A percentile compares a stretch with the other conserved stretches of the same genome.
These are phyloP conservation scores for Fonsecaea multimorphosa DNA, from an alignment of 2,329 filamentous ascomycete genomes.

Conservation along the genomic window DNA sequence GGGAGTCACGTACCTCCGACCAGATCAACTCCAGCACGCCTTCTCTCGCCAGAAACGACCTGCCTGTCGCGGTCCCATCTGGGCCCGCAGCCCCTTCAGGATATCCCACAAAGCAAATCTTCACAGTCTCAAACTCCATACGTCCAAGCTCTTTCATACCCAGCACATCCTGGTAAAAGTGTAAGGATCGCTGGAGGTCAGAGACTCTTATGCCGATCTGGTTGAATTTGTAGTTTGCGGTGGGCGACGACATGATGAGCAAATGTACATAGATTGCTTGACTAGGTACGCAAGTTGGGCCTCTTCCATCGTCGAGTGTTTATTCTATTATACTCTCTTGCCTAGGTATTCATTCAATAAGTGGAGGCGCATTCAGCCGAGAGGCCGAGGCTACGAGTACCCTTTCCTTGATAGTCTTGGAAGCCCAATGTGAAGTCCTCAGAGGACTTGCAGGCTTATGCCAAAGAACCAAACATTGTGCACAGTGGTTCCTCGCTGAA, in stretches of 20 bases:
- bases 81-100: not conserved
- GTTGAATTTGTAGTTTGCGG: conserved; percentile 5
- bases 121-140: conserved; percentile 12
- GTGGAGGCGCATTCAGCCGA: not conserved
- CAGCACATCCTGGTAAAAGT: conserved; percentile 11
- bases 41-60: not conserved
- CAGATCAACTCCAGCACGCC: conserved; percentile 13
- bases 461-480: too few relatives aligned
- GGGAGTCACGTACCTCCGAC: conserved; percentile 2
- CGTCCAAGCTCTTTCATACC: conserved; percentile 13
- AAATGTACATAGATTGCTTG: not conserved
- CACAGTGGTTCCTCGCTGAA: too few relatives aligned
- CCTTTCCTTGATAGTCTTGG: too few relatives aligned
- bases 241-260: conserved; percentile 1
- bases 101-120: conserved; percentile 13
- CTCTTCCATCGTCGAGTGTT: not conserved
- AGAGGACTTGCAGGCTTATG: too few relatives aligned
- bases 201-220: conserved; percentile 17
- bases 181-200: conserved; percentile 1
- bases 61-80: not conserved
- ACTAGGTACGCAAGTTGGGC: not conserved
- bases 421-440: too few relatives aligned
- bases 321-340: not conserved
- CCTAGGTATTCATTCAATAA: not conserved
- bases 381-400: not conserved